Evolutionary conservation across 257 asterid species (phyloP).

Genomic region (Solanum commersonii): DNA sequence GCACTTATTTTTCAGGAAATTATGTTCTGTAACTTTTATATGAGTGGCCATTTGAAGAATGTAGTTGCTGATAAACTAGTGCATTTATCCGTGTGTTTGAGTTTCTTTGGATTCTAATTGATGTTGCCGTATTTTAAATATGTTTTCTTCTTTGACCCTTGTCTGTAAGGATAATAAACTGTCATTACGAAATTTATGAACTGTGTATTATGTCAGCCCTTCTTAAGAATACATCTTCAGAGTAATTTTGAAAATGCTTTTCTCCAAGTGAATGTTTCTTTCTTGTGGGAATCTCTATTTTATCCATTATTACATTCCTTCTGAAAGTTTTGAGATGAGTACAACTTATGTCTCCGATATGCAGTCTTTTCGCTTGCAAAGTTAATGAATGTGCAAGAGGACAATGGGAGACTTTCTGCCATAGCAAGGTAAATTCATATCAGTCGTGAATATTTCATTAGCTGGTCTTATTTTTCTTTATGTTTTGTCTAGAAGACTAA

Average conservation of each 20-base stretch:
- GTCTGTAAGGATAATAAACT: not conserved
- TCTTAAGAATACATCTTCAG: not conserved
- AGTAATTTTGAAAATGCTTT: not conserved
- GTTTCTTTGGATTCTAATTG: not conserved
- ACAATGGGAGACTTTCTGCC: conserved; percentile 74
- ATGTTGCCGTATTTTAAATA: not conserved
- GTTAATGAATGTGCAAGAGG: conserved; percentile 95
- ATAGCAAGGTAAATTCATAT: conserved; percentile 64
- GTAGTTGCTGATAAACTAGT: not conserved
- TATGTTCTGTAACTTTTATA: not conserved
- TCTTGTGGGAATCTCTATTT: not conserved
- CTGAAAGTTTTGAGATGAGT: not conserved
- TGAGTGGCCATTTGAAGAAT: not conserved
- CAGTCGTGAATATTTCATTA: not conserved
- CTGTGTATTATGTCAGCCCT: not conserved
- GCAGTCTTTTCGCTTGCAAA: conserved; percentile 93
- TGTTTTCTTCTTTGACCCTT: not conserved
- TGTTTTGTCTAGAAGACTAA: not conserved
- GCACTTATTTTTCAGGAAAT: not conserved
- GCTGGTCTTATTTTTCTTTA: not conserved
- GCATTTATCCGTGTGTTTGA: not conserved
- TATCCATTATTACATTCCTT: not conserved
- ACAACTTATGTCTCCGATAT: not conserved
- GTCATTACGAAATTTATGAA: not conserved
- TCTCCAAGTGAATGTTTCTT: not conserved